Percentiles rank a stretch among this genome's conserved stretches.
Evolutionary conservation across 2,329 filamentous ascomycete genomes (phyloP).

Genomic region (Fusarium brevicatenulatum): DNA sequence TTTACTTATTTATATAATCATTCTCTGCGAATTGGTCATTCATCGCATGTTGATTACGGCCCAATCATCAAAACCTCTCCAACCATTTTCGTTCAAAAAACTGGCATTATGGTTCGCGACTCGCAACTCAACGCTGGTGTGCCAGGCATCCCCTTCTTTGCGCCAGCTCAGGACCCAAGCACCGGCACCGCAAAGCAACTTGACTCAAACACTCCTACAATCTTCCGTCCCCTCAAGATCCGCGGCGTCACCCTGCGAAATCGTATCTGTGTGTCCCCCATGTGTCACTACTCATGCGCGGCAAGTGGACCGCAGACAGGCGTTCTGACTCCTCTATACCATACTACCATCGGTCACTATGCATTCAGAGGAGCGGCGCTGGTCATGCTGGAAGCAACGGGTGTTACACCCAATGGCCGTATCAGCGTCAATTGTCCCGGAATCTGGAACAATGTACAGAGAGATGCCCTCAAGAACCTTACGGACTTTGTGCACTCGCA

Average conservation of each 20-base stretch:
- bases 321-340: not conserved
- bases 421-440: not conserved
- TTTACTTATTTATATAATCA: not conserved
- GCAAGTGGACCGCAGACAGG: not conserved
- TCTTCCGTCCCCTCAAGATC: not conserved
- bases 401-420: not conserved
- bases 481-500: not conserved
- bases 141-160: not conserved
- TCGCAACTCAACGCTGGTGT: not conserved
- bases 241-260: not conserved
- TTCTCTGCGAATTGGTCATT: not conserved
- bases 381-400: not conserved
- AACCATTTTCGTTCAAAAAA: not conserved
- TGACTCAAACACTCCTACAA: not conserved
- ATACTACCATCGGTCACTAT: not conserved
- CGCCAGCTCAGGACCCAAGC: not conserved
- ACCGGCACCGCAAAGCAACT: not conserved
- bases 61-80: too few relatives aligned
- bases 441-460: not conserved
- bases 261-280: not conserved
- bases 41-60: too few relatives aligned
- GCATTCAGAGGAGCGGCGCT: not conserved
- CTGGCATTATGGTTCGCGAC: not conserved
- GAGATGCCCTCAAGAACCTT: not conserved
- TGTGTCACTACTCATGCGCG: not conserved